phyloP scores from a whole-genome alignment of 2,329 filamentous ascomycete species.

The Xylaria sp. region DNA sequence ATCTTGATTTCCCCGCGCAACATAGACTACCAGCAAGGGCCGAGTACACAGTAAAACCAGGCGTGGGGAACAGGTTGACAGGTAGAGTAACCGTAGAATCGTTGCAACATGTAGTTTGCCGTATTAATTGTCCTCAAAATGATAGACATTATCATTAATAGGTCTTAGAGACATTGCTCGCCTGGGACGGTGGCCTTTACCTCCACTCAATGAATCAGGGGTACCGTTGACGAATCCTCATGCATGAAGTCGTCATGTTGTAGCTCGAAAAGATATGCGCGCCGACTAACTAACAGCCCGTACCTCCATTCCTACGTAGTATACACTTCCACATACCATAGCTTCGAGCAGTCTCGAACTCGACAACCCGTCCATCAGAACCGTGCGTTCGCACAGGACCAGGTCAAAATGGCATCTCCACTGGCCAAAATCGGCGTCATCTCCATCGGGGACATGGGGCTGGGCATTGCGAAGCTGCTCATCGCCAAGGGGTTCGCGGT shows the following conservation, averaged over 20 bases:
- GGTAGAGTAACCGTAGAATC: too few species aligned
- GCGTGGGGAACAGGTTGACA: too few species aligned
- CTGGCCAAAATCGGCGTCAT: slow-evolving; percentile 49
- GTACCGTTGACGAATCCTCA: not conserved
- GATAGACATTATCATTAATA: too few species aligned
- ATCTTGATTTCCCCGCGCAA: too few species aligned
- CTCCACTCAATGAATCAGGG: not conserved
- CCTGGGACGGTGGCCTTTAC: too few species aligned
- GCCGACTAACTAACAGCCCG: not conserved
- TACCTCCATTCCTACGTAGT: not conserved
- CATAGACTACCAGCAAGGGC: too few species aligned
- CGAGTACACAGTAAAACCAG: too few species aligned
- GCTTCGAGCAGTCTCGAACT: not conserved
- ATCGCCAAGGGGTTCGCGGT: slow-evolving; percentile 52
- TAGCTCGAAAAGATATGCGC: not conserved
- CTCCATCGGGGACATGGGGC: slow-evolving; percentile 59
- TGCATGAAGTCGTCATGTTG: not conserved
- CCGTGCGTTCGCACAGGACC: not conserved
- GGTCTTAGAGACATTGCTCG: too few species aligned
- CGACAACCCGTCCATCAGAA: not conserved
- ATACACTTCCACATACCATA: not conserved
- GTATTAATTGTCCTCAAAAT: too few species aligned
- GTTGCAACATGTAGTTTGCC: too few species aligned
- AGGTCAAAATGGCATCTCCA: slow-evolving; percentile 28
- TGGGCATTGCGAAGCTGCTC: slow-evolving; percentile 53